These are phyloP conservation scores for Pseudoturritis turrita DNA, from an alignment of 345 rosid species.

Conservation along the genomic window DNA sequence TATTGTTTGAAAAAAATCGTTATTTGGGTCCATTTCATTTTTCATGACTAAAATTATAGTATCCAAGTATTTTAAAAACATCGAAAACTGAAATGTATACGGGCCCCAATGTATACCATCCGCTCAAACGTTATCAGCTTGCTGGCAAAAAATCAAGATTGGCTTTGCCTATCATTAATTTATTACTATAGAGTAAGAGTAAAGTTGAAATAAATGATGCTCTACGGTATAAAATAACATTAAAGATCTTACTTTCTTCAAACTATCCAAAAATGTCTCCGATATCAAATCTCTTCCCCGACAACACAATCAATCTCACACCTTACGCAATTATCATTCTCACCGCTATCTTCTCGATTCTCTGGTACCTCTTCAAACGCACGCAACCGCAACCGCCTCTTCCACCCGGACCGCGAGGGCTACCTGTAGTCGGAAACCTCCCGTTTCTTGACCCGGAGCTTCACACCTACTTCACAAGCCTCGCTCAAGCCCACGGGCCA, in stretches of 20 bases:
- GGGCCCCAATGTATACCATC: no score
- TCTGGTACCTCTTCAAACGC: background rate
- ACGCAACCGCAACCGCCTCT: conserved; percentile 3
- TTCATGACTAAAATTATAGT: no score
- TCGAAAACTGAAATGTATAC: no score
- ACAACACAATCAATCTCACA: background rate
- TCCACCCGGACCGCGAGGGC: conserved; percentile 48
- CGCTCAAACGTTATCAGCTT: no score
- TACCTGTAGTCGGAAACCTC: conserved; percentile 48
- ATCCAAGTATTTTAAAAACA: no score
- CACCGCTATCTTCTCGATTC: background rate
- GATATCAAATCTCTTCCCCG: conserved; percentile 1
- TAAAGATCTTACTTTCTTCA: no score
- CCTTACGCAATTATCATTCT: background rate
- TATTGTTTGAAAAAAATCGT: background rate
- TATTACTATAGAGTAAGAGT: no score
- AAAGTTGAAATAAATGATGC: no score
- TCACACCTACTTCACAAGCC: conserved; percentile 36
- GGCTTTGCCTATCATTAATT: no score
- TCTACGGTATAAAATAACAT: no score
- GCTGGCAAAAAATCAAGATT: no score
- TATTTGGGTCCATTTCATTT: background rate
- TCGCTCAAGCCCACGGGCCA: conserved; percentile 39
- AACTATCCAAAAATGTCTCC: background rate
- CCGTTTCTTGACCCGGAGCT: conserved; percentile 45